Evolutionary conservation across 169 alveolate genomes (phyloP), one percentile per base, ranked within the genome.

Genomic region (Plasmodium falciparum): DNA sequence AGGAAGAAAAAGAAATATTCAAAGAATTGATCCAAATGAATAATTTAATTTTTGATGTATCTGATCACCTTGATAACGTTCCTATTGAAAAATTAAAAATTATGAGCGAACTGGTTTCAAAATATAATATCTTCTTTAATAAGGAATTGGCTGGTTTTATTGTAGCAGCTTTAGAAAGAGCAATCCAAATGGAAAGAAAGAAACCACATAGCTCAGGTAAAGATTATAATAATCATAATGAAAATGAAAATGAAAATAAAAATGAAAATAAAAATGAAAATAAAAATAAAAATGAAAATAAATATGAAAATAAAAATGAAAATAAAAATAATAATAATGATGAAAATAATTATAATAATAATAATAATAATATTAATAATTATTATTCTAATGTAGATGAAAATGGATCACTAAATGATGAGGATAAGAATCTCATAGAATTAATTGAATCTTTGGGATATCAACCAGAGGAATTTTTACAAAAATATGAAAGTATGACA

Each of bases 31-130:
- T 83, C 6, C 49, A 17, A 17, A 49, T 83, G 50, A 83, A 83
- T 70, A 67, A 83, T 62, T 52, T 83, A 20, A 58, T 70, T 50
- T 83, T 83, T 83, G 91, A 59, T 13, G 63, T 70, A 29, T 70
- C 91, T 47, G 12, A 69, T 39, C 65, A 70, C 17, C 43, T 69
- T 70, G 22, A 47, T 49, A 73, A 73, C 8, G 20, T 70, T 13
- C 26, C 61, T 12, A 0, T 50, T 2, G 4, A 33, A 8, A 69
- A 69, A 47, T 83, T 83, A 83, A 69, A 49, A 83, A 22, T 49
- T 12, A 83, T 83, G 91, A 47, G 70, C 15, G 54, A 62, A 17
- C 59, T 83, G 12, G 86, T 52, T 22, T 15, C 54, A 29, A 83
- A 83, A 50, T 83, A 83, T 73, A 22, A 43, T 26, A 52, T 61